A percentile compares a stretch with the other conserved stretches of the same genome.
phyloP scores from a whole-genome alignment of 2,329 filamentous ascomycete species.

The Penicillium sclerotigenum region DNA sequence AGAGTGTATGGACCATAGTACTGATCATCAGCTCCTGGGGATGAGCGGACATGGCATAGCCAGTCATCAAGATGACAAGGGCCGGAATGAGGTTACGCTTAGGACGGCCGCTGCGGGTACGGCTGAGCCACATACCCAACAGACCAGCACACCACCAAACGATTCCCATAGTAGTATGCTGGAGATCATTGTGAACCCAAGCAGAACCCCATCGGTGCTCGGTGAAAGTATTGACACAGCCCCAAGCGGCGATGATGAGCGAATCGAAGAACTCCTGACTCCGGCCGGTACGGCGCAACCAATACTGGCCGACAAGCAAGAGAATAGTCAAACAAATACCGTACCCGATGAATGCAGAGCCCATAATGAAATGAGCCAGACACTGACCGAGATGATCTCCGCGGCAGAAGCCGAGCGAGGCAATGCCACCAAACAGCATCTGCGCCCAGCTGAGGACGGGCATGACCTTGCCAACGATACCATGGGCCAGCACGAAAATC shows the following conservation, averaged over 20 bases:
- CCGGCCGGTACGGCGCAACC: conserved; percentile 75
- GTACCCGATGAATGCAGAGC: conserved; percentile 91
- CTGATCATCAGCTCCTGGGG: conserved; percentile 80
- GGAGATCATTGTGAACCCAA: conserved; percentile 92
- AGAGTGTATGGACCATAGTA: conserved; percentile 81
- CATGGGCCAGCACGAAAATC: conserved; percentile 69
- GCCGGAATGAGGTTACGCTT: conserved; percentile 91
- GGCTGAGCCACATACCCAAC: conserved; percentile 86
- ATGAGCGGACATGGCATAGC: conserved; percentile 93
- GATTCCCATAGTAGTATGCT: conserved; percentile 99
- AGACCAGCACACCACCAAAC: conserved; percentile 97
- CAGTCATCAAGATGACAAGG: conserved; percentile 86
- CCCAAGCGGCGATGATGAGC: conserved; percentile 86
- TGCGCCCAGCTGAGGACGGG: conserved; percentile 86
- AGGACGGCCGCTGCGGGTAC: conserved; percentile 75
- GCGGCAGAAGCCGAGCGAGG: conserved; percentile 85
- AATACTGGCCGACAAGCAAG: conserved; percentile 81
- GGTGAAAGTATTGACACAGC: conserved; percentile 96
- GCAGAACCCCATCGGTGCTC: conserved; percentile 88
- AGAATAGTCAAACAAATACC: conserved; percentile 83
- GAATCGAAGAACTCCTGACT: conserved; percentile 98
- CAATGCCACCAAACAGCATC: conserved; percentile 95
- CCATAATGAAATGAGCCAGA: conserved; percentile 97
- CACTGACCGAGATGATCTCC: conserved; percentile 91
- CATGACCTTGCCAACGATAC: conserved; percentile 80